phyloP scores from a whole-genome alignment of 192 early-diverging fungal species.

The Lobosporangium transversale region DNA sequence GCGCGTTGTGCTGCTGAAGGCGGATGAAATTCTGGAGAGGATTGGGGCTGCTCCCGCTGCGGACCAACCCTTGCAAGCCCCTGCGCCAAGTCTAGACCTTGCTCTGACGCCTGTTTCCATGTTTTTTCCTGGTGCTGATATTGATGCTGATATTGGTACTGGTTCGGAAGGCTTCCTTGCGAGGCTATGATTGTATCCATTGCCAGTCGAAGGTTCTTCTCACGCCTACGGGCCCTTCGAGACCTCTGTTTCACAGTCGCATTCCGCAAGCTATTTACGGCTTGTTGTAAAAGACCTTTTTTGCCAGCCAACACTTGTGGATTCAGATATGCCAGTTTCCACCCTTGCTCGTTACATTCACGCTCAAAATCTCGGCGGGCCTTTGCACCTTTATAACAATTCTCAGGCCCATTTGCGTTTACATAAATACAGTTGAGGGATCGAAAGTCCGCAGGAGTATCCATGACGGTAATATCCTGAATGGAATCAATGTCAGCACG shows the following conservation, averaged over 20 bases:
- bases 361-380: conserved; percentile 83
- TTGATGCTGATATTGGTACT: not conserved
- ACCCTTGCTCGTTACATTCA: conserved; percentile 86
- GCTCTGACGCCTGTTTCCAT: not conserved
- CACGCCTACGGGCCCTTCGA: conserved; percentile 76
- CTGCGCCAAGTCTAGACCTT: not conserved
- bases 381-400: conserved; percentile 75
- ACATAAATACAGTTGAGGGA: conserved; percentile 86
- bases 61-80: too few relatives aligned
- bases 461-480: not conserved
- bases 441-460: conserved; percentile 69
- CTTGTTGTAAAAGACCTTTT: conserved; percentile 83
- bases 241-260: conserved; percentile 75
- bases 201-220: conserved; percentile 20
- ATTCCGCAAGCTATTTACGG: conserved; percentile 84
- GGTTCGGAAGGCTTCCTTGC: not conserved
- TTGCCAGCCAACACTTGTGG: conserved; percentile 68
- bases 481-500: conserved; percentile 10
- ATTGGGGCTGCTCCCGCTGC: too few relatives aligned
- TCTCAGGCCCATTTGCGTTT: conserved; percentile 71
- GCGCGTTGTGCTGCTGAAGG: not conserved
- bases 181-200: too few relatives aligned
- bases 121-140: not conserved
- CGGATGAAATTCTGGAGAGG: too few relatives aligned
- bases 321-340: conserved; percentile 87